Conservation (phyloP, 2,329 filamentous ascomycete genomes). For the Aspergillus ochraceoroseus region DNA sequence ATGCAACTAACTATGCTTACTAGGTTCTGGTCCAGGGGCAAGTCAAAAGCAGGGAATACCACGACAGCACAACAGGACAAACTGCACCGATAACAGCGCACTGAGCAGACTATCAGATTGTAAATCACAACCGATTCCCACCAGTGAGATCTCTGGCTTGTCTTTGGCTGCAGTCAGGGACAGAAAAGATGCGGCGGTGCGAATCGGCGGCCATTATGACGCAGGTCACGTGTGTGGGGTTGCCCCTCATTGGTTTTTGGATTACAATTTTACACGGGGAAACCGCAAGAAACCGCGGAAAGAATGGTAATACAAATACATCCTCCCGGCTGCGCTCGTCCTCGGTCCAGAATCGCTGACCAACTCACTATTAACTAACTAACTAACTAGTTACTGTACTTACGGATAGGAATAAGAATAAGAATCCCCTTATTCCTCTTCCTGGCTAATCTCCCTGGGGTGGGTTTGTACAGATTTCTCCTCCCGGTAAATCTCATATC, state of each 20-base stretch:
- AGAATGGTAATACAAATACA: constrained; percentile 7
- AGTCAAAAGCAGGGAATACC: no score
- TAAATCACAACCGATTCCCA: no score
- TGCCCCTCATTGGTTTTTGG: constrained; percentile 17
- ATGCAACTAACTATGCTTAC: no score
- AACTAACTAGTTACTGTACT: constrained; percentile 5
- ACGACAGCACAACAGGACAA: no score
- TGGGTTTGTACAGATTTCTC: background rate
- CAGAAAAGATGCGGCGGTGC: constrained; percentile 13
- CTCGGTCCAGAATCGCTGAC: constrained; percentile 12
- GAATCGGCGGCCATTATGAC: constrained; percentile 15
- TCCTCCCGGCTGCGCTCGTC: background rate
- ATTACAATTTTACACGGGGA: no score
- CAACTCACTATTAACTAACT: constrained; percentile 17
- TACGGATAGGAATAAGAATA: background rate
- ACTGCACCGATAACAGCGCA: no score
- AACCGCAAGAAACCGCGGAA: no score
- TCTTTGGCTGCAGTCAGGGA: background rate
- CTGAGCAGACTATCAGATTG: no score
- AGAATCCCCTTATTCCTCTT: no score
- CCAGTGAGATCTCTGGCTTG: no score
- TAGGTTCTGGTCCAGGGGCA: no score
- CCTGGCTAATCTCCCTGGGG: background rate
- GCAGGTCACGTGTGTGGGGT: constrained; percentile 29
- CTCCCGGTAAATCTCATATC: no score